Conservation (phyloP, 1,139 yeast species). For the Taphrina betulina region DNA sequence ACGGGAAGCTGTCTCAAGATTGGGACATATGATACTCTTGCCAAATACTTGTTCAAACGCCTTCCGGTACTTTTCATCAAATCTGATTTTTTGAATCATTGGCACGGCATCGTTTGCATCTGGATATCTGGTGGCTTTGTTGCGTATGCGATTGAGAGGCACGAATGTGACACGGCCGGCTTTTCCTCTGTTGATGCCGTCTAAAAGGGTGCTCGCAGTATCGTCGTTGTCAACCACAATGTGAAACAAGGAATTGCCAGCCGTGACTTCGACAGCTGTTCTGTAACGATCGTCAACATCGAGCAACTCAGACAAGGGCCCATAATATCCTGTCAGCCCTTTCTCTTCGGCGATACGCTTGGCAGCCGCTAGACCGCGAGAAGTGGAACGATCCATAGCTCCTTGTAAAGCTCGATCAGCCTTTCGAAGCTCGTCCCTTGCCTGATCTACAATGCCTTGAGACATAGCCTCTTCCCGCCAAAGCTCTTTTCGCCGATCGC, state of each 20-base stretch:
- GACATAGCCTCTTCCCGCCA: slow-evolving; percentile 80
- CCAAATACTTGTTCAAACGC: slow-evolving; percentile 83
- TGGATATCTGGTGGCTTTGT: slow-evolving; percentile 51
- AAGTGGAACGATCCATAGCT: slow-evolving; percentile 64
- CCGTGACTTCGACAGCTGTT: slow-evolving; percentile 82
- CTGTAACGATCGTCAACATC: slow-evolving; percentile 78
- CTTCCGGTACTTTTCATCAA: slow-evolving; percentile 53
- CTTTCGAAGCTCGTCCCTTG: slow-evolving; percentile 53
- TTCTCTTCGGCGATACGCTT: slow-evolving; percentile 57
- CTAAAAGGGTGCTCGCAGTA: slow-evolving; percentile 77
- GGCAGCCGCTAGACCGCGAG: slow-evolving; percentile 69
- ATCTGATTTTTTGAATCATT: slow-evolving; percentile 67
- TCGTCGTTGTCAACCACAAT: slow-evolving; percentile 85
- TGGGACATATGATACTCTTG: slow-evolving; percentile 71
- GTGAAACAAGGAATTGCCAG: slow-evolving; percentile 82
- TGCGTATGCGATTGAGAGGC: slow-evolving; percentile 72
- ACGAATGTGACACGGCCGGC: slow-evolving; percentile 87
- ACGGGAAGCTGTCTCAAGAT: slow-evolving; percentile 66
- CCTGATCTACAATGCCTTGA: slow-evolving; percentile 57
- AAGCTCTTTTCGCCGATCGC: slow-evolving; percentile 65
- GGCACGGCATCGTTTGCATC: slow-evolving; percentile 61
- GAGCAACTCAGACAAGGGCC: slow-evolving; percentile 81
- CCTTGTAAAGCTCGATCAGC: slow-evolving; percentile 48
- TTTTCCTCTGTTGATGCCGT: slow-evolving; percentile 66
- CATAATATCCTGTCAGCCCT: slow-evolving; percentile 66